A percentile compares a stretch with the other conserved stretches of the same genome.
Evolutionary conservation across 139 green algal genomes (phyloP).

Genomic region (Chlamydomonas sp.): DNA sequence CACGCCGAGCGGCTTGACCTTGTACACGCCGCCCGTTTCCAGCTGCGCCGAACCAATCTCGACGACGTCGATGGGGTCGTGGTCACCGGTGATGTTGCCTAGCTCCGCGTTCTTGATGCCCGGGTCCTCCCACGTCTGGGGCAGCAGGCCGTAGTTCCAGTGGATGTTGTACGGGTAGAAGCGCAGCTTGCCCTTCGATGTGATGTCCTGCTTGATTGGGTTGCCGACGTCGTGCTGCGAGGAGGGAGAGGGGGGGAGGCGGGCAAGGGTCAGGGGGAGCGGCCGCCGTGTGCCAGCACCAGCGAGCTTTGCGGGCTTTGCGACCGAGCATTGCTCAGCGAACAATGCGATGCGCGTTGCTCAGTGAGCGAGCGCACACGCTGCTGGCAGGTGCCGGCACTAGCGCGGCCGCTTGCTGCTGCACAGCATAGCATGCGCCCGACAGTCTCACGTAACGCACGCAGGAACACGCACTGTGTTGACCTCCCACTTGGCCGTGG

Average conservation of each 20-base stretch:
- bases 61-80: constrained; percentile 98
- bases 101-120: constrained; percentile 57
- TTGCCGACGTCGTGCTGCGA: constrained; percentile 79
- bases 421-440: background rate
- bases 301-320: background rate
- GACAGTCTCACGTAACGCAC: too few relatives aligned
- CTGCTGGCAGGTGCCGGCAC: background rate
- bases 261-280: background rate
- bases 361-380: background rate
- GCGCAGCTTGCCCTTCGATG: constrained; percentile 98
- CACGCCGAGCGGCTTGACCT: constrained; percentile 70
- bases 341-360: background rate
- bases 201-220: constrained; percentile 98
- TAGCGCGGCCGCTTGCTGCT: background rate
- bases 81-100: constrained; percentile 71
- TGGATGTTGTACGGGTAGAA: constrained; percentile 99
- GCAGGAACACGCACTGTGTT: constrained; percentile 78
- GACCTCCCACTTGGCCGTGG: constrained; percentile 95
- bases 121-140: constrained; percentile 89
- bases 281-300: background rate
- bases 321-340: background rate
- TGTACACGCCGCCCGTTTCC: constrained; percentile 85
- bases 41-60: constrained; percentile 76
- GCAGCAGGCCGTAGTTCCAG: constrained; percentile 99
- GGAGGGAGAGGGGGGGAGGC: background rate